phyloP scores from a whole-genome alignment of 371 early-diverging fungal species.

The Dipsacomyces acuminosporus region DNA sequence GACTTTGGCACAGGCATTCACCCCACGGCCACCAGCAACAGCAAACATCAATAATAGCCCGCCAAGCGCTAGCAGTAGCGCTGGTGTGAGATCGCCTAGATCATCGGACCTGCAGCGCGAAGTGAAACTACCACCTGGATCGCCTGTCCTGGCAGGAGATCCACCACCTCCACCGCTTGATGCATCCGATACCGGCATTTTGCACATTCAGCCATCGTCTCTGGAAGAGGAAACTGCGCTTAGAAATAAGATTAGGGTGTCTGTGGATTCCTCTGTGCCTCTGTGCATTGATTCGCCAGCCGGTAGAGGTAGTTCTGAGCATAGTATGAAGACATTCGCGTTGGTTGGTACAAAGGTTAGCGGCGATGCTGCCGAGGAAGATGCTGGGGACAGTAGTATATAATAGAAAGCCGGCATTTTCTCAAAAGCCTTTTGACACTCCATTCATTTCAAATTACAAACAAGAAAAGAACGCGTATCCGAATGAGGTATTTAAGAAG shows the following conservation, averaged over 20 bases:
- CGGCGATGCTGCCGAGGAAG: too few relatives aligned
- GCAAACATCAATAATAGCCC: too few relatives aligned
- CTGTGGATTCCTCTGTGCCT: constrained; percentile 21
- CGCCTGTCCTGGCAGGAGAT: not conserved
- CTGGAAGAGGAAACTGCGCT: constrained; percentile 12
- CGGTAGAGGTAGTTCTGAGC: constrained; percentile 1
- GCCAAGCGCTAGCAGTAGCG: not conserved
- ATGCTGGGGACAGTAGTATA: too few relatives aligned
- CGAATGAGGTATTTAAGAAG: too few relatives aligned
- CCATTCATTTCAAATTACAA: too few relatives aligned
- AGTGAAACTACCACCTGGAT: not conserved
- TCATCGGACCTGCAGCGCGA: not conserved
- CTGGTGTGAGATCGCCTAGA: not conserved
- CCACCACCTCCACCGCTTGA: constrained; percentile 29
- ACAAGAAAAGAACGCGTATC: too few relatives aligned
- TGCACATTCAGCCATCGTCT: constrained; percentile 25
- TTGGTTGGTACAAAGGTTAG: constrained; percentile 8
- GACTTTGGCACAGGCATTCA: too few relatives aligned
- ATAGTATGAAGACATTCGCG: constrained; percentile 13
- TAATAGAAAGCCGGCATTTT: too few relatives aligned
- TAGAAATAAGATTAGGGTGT: constrained; percentile 13
- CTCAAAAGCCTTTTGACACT: too few relatives aligned
- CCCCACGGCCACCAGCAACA: not conserved
- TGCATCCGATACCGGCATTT: constrained; percentile 45
- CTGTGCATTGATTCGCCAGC: constrained; percentile 29